Evolutionary conservation across 495 filamentous ascomycete genomes (phyloP), one percentile per base, ranked within the genome.

Genomic region (Hypoxylon cercidicola): DNA sequence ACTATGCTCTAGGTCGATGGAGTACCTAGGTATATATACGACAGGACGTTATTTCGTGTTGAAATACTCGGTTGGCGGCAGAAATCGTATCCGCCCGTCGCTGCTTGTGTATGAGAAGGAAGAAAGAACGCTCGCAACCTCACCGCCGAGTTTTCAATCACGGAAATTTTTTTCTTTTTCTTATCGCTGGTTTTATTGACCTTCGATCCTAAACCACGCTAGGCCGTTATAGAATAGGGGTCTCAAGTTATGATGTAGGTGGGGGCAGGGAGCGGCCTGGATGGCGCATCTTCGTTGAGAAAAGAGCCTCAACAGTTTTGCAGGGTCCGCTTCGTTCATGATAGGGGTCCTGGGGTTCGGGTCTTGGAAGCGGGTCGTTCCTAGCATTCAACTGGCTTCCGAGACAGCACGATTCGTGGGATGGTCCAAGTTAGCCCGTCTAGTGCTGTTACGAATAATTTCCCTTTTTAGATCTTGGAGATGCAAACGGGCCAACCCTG

Each of bases 301-400:
- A 7, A 3, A 46, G 50, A 60, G 54, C 54, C 65, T 68, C 65
- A 68, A 68, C 49, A 25, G 53, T 57, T 62, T 28, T 39, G 28
- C 37, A 28, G 28, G 47, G 40, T 49, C 45, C 51, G 39, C 46
- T 30, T 20, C 3, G 39, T 15, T 37, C 23, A 23, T 21, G 46
- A 68, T 58, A 67, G 47, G 64, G 59, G 64, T 68, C 59, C 60
- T 64, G 49, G 65, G 65, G 65, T 60, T 52, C 25, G 18, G 54
- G 60, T 54, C 65, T 45, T 68, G 45, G 54, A 62, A 68, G 55
- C 50, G 55, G 60, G 37, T 59, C 54, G 48, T 12, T 3, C 18
- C 39, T 12, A 53, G 39, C 25, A 23, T 37, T 35, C 20, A 53
- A 45, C 46, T 44, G 40, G 25, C 34, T 32, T 35, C 44, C 18